Evolutionary conservation across 208 protist species (phyloP).

Genomic region (Leishmania tarentolae): DNA sequence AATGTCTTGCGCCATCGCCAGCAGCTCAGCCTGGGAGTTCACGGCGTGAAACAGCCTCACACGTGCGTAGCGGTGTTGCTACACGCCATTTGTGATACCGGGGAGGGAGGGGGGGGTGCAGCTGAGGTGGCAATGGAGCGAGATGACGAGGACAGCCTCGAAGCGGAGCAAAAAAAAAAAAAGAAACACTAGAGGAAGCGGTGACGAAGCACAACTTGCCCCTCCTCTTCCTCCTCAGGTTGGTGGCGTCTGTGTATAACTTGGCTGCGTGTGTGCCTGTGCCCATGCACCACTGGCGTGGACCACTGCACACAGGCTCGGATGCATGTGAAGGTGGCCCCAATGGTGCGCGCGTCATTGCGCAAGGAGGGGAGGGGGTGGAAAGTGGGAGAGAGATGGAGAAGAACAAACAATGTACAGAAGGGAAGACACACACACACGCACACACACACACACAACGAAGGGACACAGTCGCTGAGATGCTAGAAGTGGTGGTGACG

Average conservation of each 20-base stretch:
- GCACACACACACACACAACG: background rate
- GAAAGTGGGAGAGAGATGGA: background rate
- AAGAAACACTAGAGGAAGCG: too few relatives aligned
- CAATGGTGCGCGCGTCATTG: background rate
- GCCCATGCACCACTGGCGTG: background rate
- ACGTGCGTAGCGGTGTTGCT: slow-evolving; percentile 10
- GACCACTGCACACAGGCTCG: background rate
- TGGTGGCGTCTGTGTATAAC: background rate
- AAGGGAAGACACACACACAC: background rate
- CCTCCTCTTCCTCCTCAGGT: too few relatives aligned
- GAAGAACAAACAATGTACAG: background rate
- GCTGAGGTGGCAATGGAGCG: background rate
- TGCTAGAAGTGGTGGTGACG: background rate
- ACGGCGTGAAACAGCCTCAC: slow-evolving; percentile 41
- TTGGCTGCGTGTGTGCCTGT: background rate
- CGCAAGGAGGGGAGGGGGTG: background rate
- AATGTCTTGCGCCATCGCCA: slow-evolving; percentile 1
- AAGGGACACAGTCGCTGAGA: background rate
- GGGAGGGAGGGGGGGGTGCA: background rate
- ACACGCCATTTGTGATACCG: background rate
- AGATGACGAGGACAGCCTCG: background rate
- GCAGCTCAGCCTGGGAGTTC: slow-evolving; percentile 28
- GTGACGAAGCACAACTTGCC: background rate
- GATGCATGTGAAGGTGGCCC: background rate
- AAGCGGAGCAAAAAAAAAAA: background rate